Evolutionary conservation across 2,329 filamentous ascomycete species (phyloP).

Genomic region (Xylaria sp.): DNA sequence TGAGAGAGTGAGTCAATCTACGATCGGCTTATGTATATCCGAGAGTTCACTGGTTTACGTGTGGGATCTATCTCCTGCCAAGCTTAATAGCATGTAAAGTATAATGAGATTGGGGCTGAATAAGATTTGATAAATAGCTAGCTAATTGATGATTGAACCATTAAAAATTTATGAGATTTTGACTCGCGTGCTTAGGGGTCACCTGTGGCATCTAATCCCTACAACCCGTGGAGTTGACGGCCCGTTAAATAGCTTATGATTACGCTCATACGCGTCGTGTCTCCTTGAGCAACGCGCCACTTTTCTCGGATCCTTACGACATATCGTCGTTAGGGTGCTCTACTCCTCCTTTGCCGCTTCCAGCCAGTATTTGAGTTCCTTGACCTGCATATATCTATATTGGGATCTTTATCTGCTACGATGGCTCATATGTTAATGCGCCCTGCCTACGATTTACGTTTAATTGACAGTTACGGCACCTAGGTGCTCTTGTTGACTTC

Average conservation of each 20-base stretch:
- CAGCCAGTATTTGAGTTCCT: no score
- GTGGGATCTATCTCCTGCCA: slow-evolving; percentile 23
- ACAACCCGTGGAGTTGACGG: no score
- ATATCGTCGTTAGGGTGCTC: no score
- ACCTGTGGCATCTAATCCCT: no score
- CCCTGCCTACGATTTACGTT: background rate
- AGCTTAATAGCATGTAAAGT: slow-evolving; percentile 11
- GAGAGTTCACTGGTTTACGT: slow-evolving; percentile 10
- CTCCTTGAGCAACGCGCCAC: no score
- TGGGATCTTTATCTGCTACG: background rate
- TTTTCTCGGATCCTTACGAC: no score
- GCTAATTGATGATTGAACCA: slow-evolving; percentile 20
- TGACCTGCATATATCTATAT: no score
- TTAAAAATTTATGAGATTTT: no score
- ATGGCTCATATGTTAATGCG: background rate
- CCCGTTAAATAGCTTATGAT: no score
- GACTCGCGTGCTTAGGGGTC: no score
- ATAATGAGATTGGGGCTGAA: slow-evolving; percentile 7
- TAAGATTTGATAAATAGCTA: slow-evolving; percentile 1
- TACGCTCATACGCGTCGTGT: no score
- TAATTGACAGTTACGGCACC: background rate
- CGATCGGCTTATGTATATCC: slow-evolving; percentile 18
- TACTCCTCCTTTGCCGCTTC: no score
- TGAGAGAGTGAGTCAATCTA: background rate
- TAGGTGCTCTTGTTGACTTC: background rate